phyloP scores from a whole-genome alignment of 768 basidiomycete species.

The Porpolomopsis calyptriformis region DNA sequence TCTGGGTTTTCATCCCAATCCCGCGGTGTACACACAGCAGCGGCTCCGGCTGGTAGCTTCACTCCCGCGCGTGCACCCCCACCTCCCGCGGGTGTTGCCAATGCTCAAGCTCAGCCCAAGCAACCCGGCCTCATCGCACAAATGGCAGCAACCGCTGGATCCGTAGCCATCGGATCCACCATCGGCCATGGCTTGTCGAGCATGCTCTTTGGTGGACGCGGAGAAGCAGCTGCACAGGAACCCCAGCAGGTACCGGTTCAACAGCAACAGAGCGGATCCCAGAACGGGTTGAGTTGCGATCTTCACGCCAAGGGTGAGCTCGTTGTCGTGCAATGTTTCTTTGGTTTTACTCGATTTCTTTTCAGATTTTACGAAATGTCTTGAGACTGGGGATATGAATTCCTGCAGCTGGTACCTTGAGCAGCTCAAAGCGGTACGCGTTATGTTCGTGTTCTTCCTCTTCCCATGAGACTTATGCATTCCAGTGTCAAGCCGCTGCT shows the following conservation, averaged over 20 bases:
- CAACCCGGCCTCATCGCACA: constrained; percentile 69
- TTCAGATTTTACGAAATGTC: constrained; percentile 72
- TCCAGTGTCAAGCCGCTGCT: constrained; percentile 68
- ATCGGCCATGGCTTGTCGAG: constrained; percentile 83
- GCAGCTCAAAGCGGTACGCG: constrained; percentile 74
- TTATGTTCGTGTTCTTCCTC: constrained; percentile 3
- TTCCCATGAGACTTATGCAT: constrained; percentile 5
- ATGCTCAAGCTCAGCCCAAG: constrained; percentile 34
- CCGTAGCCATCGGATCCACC: constrained; percentile 79
- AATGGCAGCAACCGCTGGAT: constrained; percentile 87
- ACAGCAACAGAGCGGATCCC: constrained; percentile 36
- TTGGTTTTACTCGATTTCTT: neutral
- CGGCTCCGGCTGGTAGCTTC: constrained; percentile 35
- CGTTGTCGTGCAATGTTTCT: neutral
- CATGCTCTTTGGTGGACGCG: constrained; percentile 79
- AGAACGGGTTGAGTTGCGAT: constrained; percentile 48
- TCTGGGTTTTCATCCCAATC: constrained; percentile 36
- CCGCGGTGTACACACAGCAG: constrained; percentile 40
- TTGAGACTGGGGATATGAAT: constrained; percentile 70
- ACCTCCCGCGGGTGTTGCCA: constrained; percentile 34
- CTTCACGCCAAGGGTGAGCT: constrained; percentile 67
- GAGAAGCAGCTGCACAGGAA: constrained; percentile 32
- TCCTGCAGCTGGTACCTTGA: constrained; percentile 84
- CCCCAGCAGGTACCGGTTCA: constrained; percentile 42
- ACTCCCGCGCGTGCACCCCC: constrained; percentile 32